Conservation (phyloP, 2,329 filamentous ascomycete species). For the Phyllosticta paracitricarpa region DNA sequence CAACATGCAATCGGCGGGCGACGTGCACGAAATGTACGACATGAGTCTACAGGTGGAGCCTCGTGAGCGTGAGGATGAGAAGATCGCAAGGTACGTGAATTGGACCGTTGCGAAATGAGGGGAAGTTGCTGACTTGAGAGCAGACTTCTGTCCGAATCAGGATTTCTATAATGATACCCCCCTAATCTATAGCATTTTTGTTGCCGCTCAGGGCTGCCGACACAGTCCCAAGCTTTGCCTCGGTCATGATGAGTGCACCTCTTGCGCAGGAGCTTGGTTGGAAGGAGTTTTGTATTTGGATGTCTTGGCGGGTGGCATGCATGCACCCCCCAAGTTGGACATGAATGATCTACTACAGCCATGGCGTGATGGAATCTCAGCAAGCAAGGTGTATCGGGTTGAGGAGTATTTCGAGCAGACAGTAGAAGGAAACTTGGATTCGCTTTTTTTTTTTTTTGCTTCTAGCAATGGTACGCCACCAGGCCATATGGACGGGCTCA, state of each 20-base stretch:
- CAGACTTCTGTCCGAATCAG: conserved; percentile 45
- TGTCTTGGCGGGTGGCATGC: neutral
- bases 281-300: neutral
- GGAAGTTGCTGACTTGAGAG: conserved; percentile 15
- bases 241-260: neutral
- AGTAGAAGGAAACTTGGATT: neutral
- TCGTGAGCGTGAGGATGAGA: conserved; percentile 93
- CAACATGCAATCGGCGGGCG: conserved; percentile 90
- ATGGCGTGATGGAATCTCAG: neutral
- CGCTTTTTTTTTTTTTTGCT: neutral
- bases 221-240: neutral
- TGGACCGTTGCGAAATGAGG: neutral
- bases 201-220: conserved; percentile 5
- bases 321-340: neutral
- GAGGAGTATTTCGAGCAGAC: neutral
- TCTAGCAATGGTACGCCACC: neutral
- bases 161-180: conserved; percentile 41
- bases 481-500: neutral
- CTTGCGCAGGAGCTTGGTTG: neutral
- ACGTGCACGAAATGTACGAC: conserved; percentile 99
- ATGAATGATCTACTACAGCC: neutral
- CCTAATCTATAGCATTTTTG: conserved; percentile 19
- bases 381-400: neutral
- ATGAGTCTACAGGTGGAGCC: conserved; percentile 90
- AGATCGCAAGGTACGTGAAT: conserved; percentile 75